phyloP scores from a whole-genome alignment of 257 asterid species.

The Jasminum sambac region DNA sequence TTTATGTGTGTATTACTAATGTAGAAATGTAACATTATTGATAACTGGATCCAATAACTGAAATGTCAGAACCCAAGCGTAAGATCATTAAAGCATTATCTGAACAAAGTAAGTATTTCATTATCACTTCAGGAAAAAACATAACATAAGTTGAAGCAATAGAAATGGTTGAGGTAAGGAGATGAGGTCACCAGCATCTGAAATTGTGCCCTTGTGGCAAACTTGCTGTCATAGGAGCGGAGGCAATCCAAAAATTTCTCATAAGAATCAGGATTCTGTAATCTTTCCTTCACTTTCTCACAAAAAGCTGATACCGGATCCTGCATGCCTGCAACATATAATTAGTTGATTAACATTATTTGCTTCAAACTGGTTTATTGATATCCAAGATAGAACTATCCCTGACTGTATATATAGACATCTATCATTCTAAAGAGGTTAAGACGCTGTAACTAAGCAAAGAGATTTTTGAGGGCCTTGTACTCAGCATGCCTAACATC shows the following conservation, averaged over 20 bases:
- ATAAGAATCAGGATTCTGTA: conserved; percentile 46
- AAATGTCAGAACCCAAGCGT: conserved; percentile 3
- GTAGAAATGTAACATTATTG: conserved; percentile 7
- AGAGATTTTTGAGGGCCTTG: too few relatives aligned
- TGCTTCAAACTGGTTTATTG: conserved; percentile 8
- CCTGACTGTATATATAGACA: conserved; percentile 17
- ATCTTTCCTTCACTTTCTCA: conserved; percentile 62
- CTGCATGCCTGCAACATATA: conserved; percentile 52
- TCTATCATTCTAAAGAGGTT: conserved; percentile 18
- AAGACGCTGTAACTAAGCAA: neutral
- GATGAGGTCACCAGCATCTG: conserved; percentile 51
- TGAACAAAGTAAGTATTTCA: neutral
- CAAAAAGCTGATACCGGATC: conserved; percentile 53
- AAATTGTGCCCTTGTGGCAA: conserved; percentile 52
- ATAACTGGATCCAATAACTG: conserved; percentile 12
- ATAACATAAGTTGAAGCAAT: conserved; percentile 21
- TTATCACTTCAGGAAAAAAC: neutral
- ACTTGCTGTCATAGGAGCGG: conserved; percentile 47
- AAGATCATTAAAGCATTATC: conserved; percentile 18
- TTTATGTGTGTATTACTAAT: neutral
- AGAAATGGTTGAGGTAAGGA: conserved; percentile 21
- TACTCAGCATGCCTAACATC: too few relatives aligned
- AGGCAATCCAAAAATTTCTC: conserved; percentile 57
- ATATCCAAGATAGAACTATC: neutral
- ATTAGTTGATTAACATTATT: conserved; percentile 24